These are phyloP conservation scores for Ascochyta koolunga DNA, from an alignment of 2,329 filamentous ascomycete genomes.

Conservation along the genomic window DNA sequence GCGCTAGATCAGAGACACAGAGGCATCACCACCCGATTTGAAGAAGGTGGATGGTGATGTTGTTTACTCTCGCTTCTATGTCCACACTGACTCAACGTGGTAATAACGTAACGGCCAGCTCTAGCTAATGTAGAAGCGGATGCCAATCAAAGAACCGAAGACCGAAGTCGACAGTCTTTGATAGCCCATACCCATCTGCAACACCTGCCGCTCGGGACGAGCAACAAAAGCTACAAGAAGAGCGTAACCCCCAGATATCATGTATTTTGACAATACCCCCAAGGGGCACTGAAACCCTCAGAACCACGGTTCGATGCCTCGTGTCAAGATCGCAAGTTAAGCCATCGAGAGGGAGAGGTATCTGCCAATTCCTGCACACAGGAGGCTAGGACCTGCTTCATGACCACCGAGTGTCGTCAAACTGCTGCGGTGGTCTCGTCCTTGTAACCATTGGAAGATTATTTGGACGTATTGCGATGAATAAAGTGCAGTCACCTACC, in stretches of 20 bases:
- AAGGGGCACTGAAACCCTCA: conserved; percentile 12
- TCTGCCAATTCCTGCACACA: conserved; percentile 21
- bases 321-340: background rate
- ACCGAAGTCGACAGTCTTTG: conserved; percentile 1
- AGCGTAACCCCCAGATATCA: conserved; percentile 18
- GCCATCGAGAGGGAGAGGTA: conserved; percentile 4
- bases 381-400: conserved; percentile 23
- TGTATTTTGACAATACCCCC: background rate
- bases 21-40: conserved; percentile 37
- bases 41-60: conserved; percentile 32
- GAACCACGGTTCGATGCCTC: conserved; percentile 1
- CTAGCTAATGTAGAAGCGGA: conserved; percentile 51
- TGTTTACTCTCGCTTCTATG: conserved; percentile 49
- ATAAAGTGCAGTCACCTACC: conserved; percentile 9
- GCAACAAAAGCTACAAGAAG: conserved; percentile 13
- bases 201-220: conserved; percentile 1
- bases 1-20: conserved; percentile 29
- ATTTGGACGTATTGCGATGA: conserved; percentile 5
- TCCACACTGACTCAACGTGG: conserved; percentile 51
- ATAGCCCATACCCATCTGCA: conserved; percentile 14
- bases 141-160: conserved; percentile 4
- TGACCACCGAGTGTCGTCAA: conserved; percentile 4
- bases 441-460: background rate
- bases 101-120: conserved; percentile 47
- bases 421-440: background rate